phyloP scores from a whole-genome alignment of 345 rosid species.

The Euphorbia tirucalli region DNA sequence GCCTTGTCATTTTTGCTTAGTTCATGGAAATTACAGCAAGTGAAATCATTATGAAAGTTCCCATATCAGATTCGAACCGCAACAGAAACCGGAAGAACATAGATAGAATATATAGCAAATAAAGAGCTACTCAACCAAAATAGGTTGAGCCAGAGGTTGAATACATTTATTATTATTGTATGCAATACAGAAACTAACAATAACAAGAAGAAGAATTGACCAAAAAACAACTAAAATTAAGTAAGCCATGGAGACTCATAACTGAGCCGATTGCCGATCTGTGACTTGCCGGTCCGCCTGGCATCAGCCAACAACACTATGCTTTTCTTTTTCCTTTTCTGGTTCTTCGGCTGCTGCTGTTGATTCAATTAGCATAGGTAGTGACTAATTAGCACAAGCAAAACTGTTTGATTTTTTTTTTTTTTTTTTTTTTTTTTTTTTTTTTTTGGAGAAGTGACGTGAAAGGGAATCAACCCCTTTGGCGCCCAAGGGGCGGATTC shows the following conservation, averaged over 20 bases:
- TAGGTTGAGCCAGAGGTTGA: neutral
- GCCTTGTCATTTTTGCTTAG: no score
- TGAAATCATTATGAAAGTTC: no score
- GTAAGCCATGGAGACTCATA: constrained; percentile 32
- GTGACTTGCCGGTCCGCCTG: constrained; percentile 76
- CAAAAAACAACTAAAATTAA: constrained; percentile 8
- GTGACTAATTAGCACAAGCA: constrained; percentile 34
- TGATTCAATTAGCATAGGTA: no score
- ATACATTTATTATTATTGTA: constrained; percentile 1
- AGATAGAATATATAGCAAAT: neutral
- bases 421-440: neutral
- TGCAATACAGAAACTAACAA: neutral
- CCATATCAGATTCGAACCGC: no score
- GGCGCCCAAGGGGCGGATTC: no score
- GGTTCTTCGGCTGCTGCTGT: neutral
- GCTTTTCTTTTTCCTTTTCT: neutral
- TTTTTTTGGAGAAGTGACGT: constrained; percentile 25
- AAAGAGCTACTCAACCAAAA: neutral
- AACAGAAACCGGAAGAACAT: no score
- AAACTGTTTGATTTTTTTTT: constrained; percentile 29
- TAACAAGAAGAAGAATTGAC: neutral
- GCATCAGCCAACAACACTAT: constrained; percentile 30
- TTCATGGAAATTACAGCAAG: no score
- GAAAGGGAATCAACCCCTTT: constrained; percentile 1
- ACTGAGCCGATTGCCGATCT: constrained; percentile 51